Conservation (phyloP, 768 basidiomycete genomes). For the Dioszegia aurantiaca region DNA sequence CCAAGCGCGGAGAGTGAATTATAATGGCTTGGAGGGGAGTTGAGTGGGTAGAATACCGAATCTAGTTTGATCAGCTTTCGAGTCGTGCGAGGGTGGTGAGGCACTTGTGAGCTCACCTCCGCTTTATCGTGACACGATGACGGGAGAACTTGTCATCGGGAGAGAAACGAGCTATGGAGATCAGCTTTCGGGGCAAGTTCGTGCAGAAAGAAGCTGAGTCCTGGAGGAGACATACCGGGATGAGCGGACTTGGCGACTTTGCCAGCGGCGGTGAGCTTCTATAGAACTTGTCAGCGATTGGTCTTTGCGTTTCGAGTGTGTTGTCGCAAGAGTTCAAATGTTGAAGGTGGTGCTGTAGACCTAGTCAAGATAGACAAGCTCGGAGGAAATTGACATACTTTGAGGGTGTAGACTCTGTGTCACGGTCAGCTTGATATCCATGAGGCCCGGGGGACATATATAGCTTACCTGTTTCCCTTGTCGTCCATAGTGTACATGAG, state of each 20-base stretch:
- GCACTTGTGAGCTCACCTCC: conserved; percentile 56
- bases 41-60: conserved; percentile 85
- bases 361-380: neutral
- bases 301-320: too few relatives aligned
- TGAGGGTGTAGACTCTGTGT: conserved; percentile 80
- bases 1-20: conserved; percentile 46
- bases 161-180: conserved; percentile 79
- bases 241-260: conserved; percentile 93
- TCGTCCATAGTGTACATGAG: conserved; percentile 71
- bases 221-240: conserved; percentile 75
- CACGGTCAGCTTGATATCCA: conserved; percentile 13
- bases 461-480: conserved; percentile 46
- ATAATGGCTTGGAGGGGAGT: conserved; percentile 82
- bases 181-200: neutral
- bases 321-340: too few relatives aligned
- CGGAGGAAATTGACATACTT: conserved; percentile 57
- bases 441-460: neutral
- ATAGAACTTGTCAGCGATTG: conserved; percentile 14
- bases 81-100: too few relatives aligned
- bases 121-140: conserved; percentile 95
- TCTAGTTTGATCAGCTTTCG: conserved; percentile 33
- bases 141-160: conserved; percentile 99
- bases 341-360: too few relatives aligned
- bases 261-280: conserved; percentile 82
- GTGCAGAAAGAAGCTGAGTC: neutral